Base-by-base conservation (phyloP, 2,329 filamentous ascomycete genomes). In the Didymella lethalis region DNA sequence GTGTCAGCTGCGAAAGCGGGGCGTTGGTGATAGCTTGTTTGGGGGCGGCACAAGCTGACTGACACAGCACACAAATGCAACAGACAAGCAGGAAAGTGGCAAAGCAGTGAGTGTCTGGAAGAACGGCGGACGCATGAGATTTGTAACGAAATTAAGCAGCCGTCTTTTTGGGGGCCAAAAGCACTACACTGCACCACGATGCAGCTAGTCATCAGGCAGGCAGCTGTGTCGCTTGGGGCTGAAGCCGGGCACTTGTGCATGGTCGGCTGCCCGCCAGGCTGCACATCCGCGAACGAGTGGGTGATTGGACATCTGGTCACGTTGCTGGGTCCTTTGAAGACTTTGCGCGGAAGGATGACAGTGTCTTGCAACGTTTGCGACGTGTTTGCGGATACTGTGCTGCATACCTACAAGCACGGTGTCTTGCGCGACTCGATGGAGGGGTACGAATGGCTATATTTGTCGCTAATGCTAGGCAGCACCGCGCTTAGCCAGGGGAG, bases 191-290 rank as follows among this genome's bases (percentile, higher is more conserved):
- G 57, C 57, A 60, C 36, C 48, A 61, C 61, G 63, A 69, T 64
- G 65, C 64, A 66, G 68, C 68, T 71, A 71, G 67, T 71, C 66
- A 68, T 68, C 68, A 71, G 68, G 67, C 66, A 69, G 64, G 63
- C 63, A 57, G 50, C 56, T 59, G 51, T 45, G 26, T 46, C 51
- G 51, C 46, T 51, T 62, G 62, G 65, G 66, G 64, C 62, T 63
- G 64, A 66, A 62, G 64, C 53, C 40, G 47, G 40, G 50, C 50
- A 54, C 57, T 62, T 59, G 61, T 58, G 63, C 63, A 55, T 56
- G 59, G 65, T 71, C 68, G 66, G 63, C 55, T 69, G 67, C 54
- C 66, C 68, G 54, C 40, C 51, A 49, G 47, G 57, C 53, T 57
- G 54, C 51, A 54, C 54, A 47, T 57, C 54, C 51, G 53, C 48